Base-by-base conservation (phyloP, 768 basidiomycete species). In the Trametes villosa region DNA sequence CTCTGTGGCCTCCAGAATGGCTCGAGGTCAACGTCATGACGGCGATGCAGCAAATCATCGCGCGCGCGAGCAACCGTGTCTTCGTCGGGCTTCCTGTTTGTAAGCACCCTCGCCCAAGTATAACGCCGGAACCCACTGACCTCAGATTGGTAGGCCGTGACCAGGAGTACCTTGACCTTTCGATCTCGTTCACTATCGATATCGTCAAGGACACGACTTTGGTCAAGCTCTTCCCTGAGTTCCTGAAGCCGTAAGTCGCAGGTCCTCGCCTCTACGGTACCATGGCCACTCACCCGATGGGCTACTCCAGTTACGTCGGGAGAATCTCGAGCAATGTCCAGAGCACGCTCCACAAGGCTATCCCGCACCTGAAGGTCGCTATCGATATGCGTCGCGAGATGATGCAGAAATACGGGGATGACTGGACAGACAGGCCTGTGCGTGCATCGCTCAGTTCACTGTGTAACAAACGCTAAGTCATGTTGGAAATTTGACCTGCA, bases 61-160 rank as follows among this genome's bases (percentile, higher is more conserved):
- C 68, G 3, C 66, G 72, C 4, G 64, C 67, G 6, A 66, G 68
- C 18, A 77, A 71, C 52, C 72, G 77, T 2, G 56, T 74, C 36
- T 77, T 77, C 49, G 71, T 78, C 1, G 76, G 76, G 6, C 36
- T 68, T 9, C 73, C 74, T 20, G 40, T 72, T 0, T 77, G 77
- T 78, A 51, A 46, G 74, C 63, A 30, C 12, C 17, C 15, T 20
- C 15, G 20, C 6, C 3, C n/a, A 29, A 12, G 9, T 13, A 18
- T 4, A 1, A 9, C 20, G 4, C 34, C 13, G 6, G 20, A 24
- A 2, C 20, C 1, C 1, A 31, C 24, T 36, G 15, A 20, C 2
- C 17, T 45, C 9, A 31, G 29, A 8, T 22, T 26, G 53, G 9
- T 40, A 76, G 75, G 75, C 52, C 67, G 73, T 15, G 63, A 76